Percentiles rank a stretch among this genome's conserved stretches.
Evolutionary conservation across 306 rosid species (phyloP).

Genomic region (Cicer bijugum): DNA sequence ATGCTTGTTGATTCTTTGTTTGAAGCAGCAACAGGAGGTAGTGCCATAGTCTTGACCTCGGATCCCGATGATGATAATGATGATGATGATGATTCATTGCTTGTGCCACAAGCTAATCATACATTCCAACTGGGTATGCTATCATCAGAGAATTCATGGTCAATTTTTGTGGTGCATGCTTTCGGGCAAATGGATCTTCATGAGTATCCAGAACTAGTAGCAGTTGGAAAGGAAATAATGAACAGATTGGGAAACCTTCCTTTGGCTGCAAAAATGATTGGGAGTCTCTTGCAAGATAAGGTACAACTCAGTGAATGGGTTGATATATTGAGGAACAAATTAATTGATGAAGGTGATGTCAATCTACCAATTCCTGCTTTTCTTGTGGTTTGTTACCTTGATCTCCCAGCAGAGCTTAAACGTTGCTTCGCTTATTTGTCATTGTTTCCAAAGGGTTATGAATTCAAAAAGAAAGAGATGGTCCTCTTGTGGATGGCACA

Average conservation of each 20-base stretch:
- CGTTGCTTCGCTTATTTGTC: conserved; percentile 40
- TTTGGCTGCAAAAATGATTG: conserved; percentile 55
- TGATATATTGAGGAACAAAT: conserved; percentile 44
- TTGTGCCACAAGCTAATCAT: conserved; percentile 23
- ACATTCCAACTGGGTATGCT: conserved; percentile 30
- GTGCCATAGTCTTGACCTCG: conserved; percentile 37
- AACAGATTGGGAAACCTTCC: conserved; percentile 54
- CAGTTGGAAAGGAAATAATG: conserved; percentile 53
- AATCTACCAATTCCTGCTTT: conserved; percentile 45
- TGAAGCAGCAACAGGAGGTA: conserved; percentile 34
- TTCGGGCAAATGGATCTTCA: conserved; percentile 44
- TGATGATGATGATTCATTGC: conserved; percentile 3
- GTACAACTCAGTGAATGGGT: conserved; percentile 50
- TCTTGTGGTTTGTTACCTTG: conserved; percentile 36
- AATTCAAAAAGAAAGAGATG: conserved; percentile 13
- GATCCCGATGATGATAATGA: conserved; percentile 8
- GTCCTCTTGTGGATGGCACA: conserved; percentile 52
- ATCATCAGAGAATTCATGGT: conserved; percentile 52
- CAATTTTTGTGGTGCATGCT: conserved; percentile 53
- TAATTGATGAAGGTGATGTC: conserved; percentile 51
- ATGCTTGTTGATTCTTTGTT: conserved; percentile 27
- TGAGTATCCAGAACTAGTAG: conserved; percentile 39
- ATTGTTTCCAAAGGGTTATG: conserved; percentile 39
- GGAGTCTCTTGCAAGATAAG: conserved; percentile 51
- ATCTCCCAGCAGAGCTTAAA: conserved; percentile 42